Evolutionary conservation across 2,329 filamentous ascomycete genomes (phyloP).

Genomic region (Huntiella moniliformis): DNA sequence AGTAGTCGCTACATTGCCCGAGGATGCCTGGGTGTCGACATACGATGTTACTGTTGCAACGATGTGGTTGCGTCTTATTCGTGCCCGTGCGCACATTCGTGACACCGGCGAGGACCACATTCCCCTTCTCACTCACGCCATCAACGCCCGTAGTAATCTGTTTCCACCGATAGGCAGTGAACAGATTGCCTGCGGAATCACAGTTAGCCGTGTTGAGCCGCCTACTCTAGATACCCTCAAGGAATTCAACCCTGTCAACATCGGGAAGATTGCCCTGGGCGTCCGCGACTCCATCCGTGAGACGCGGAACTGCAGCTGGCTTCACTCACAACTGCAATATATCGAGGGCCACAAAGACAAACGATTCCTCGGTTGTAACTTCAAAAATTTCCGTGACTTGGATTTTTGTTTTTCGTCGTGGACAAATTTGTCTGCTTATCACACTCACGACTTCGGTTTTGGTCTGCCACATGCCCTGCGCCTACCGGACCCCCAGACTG

Average conservation of each 20-base stretch:
- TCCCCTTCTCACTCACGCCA: conserved; percentile 1
- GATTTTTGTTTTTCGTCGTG: conserved; percentile 1
- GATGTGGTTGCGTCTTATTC: conserved; percentile 1
- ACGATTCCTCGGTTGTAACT: neutral
- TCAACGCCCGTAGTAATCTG: conserved; percentile 3
- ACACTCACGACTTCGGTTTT: conserved; percentile 4
- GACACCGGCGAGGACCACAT: neutral
- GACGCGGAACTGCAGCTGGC: conserved; percentile 6
- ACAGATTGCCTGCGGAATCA: conserved; percentile 4
- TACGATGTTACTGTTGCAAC: conserved; percentile 3
- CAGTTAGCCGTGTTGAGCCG: conserved; percentile 3
- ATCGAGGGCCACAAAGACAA: conserved; percentile 1
- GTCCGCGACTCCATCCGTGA: conserved; percentile 4
- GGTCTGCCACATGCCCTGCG: conserved; percentile 6
- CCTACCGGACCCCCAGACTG: neutral
- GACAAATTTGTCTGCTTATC: neutral
- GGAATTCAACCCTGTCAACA: conserved; percentile 1
- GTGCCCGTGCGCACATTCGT: conserved; percentile 1
- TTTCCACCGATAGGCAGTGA: conserved; percentile 4
- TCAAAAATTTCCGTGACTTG: conserved; percentile 1
- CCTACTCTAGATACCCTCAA: neutral
- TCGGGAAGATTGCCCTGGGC: conserved; percentile 1
- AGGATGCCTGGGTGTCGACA: conserved; percentile 3
- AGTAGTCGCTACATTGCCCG: neutral
- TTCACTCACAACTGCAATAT: conserved; percentile 4